Evolutionary conservation across 2,329 filamentous ascomycete genomes (phyloP).

Genomic region (Claviceps sp.): DNA sequence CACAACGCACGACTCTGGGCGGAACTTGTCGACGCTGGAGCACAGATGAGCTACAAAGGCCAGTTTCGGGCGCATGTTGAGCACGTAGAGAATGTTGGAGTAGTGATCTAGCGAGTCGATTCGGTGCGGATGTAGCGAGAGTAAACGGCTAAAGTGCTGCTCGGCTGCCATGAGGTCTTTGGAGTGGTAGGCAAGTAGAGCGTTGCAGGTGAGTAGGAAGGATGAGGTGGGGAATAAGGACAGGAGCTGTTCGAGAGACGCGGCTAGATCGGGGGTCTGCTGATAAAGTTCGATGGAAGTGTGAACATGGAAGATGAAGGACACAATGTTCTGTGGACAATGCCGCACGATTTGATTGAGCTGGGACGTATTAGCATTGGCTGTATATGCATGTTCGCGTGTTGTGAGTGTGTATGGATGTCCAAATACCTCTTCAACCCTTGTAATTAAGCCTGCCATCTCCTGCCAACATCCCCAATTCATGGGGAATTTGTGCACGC

Average conservation of each 20-base stretch:
- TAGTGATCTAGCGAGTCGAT: slow-evolving; percentile 91
- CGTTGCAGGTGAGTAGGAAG: slow-evolving; percentile 82
- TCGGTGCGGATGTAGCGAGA: slow-evolving; percentile 60
- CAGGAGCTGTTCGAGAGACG: slow-evolving; percentile 63
- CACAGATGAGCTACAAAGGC: slow-evolving; percentile 88
- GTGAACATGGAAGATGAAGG: slow-evolving; percentile 86
- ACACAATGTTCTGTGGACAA: slow-evolving; percentile 81
- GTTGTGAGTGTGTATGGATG: neutral
- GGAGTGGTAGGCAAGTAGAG: slow-evolving; percentile 77
- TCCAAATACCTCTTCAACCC: slow-evolving; percentile 59
- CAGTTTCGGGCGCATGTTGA: slow-evolving; percentile 75
- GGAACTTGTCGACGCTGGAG: slow-evolving; percentile 84
- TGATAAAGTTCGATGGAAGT: slow-evolving; percentile 88
- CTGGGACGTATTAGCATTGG: slow-evolving; percentile 25
- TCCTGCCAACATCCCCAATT: slow-evolving; percentile 98
- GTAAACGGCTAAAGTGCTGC: slow-evolving; percentile 59
- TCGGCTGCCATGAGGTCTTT: slow-evolving; percentile 63
- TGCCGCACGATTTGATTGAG: slow-evolving; percentile 57
- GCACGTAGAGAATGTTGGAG: slow-evolving; percentile 93
- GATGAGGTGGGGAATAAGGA: slow-evolving; percentile 76
- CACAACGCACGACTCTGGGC: slow-evolving; percentile 91
- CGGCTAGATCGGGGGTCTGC: slow-evolving; percentile 60
- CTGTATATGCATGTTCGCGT: neutral
- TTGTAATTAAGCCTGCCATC: slow-evolving; percentile 65
- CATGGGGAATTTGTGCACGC: slow-evolving; percentile 80